Evolutionary conservation across 345 rosid species (phyloP).

Genomic region (Lumnitzera racemosa): DNA sequence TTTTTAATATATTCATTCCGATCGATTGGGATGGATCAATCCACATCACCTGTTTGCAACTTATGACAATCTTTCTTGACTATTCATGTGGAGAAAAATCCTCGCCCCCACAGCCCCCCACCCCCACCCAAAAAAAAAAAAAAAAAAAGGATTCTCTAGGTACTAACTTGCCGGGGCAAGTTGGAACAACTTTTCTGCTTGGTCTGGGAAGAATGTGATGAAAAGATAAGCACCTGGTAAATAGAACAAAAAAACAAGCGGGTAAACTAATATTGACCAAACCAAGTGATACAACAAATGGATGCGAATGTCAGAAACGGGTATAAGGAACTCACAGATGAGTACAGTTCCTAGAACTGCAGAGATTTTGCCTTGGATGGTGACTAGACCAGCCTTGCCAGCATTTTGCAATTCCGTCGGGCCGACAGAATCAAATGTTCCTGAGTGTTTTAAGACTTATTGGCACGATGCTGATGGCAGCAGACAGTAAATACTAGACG

Average conservation of each 20-base stretch:
- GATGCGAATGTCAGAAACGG: not conserved
- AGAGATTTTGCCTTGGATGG: slow-evolving; percentile 86
- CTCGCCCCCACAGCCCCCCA: too few relatives aligned
- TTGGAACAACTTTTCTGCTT: slow-evolving; percentile 67
- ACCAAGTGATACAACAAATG: too few relatives aligned
- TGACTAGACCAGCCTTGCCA: slow-evolving; percentile 87
- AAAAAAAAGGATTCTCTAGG: not conserved
- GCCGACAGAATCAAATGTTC: slow-evolving; percentile 71
- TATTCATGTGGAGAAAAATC: not conserved
- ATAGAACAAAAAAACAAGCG: not conserved
- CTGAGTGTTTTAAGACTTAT: slow-evolving; percentile 24
- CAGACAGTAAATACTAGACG: not conserved
- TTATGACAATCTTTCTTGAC: too few relatives aligned
- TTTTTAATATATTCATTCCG: too few relatives aligned
- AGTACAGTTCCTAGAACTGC: slow-evolving; percentile 91
- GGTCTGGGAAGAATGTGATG: slow-evolving; percentile 80
- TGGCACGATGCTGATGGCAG: not conserved
- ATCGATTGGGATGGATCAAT: too few relatives aligned
- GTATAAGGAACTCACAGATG: slow-evolving; percentile 49
- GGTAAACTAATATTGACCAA: not conserved
- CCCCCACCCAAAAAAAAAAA: too few relatives aligned
- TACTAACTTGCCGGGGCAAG: slow-evolving; percentile 44
- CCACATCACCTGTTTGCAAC: too few relatives aligned
- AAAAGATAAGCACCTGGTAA: slow-evolving; percentile 81
- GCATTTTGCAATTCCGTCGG: slow-evolving; percentile 65